Evolutionary conservation across 495 filamentous ascomycete species (phyloP).

Genomic region (Stereocaulon alpinum): DNA sequence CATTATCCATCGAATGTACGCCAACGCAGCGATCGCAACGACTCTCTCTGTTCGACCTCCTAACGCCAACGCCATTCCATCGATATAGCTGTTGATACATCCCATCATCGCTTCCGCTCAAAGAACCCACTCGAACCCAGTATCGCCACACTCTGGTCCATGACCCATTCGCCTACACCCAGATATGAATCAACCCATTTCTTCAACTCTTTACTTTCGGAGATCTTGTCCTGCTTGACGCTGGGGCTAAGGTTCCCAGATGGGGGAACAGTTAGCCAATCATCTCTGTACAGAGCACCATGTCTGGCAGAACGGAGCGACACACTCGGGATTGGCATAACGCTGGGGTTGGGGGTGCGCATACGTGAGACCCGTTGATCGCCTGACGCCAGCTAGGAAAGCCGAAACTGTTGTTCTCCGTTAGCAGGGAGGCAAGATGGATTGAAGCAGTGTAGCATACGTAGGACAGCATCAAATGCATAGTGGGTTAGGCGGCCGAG

Average conservation of each 20-base stretch:
- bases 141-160: slow-evolving; percentile 91
- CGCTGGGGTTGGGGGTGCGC: slow-evolving; percentile 16
- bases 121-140: slow-evolving; percentile 82
- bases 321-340: slow-evolving; percentile 10
- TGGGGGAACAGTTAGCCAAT: slow-evolving; percentile 30
- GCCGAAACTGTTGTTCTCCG: slow-evolving; percentile 58
- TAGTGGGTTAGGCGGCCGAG: slow-evolving; percentile 88
- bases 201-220: slow-evolving; percentile 75
- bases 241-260: slow-evolving; percentile 55
- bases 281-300: slow-evolving; percentile 13
- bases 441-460: slow-evolving; percentile 37
- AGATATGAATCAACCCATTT: slow-evolving; percentile 93
- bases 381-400: slow-evolving; percentile 90
- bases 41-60: no score
- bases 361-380: slow-evolving; percentile 94
- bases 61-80: neutral
- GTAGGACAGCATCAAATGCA: slow-evolving; percentile 88
- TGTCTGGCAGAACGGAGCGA: slow-evolving; percentile 6
- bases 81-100: neutral
- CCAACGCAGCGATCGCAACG: no score
- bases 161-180: slow-evolving; percentile 90
- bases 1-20: no score
- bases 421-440: neutral
- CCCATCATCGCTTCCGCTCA: slow-evolving; percentile 67
- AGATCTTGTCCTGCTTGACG: slow-evolving; percentile 74